Conservation (phyloP, 257 asterid species). For the Vinca minor region DNA sequence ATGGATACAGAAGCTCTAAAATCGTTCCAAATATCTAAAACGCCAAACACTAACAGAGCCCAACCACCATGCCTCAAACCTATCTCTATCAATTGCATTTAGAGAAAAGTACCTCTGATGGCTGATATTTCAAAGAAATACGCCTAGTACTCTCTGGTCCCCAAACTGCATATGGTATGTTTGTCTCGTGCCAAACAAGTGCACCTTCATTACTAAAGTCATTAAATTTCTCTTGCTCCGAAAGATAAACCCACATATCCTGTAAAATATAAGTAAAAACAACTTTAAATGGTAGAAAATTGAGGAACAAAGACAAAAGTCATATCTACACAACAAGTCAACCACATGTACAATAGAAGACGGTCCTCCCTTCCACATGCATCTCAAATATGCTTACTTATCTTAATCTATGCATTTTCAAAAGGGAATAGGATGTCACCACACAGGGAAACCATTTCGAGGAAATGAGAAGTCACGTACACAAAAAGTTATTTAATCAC, state of each 20-base stretch:
- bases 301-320: not conserved
- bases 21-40: not conserved
- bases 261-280: slow-evolving; percentile 20
- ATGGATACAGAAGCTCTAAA: not conserved
- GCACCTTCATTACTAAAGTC: slow-evolving; percentile 79
- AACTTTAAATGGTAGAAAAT: not conserved
- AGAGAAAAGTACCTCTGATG: slow-evolving; percentile 56
- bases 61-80: not conserved
- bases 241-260: slow-evolving; percentile 96
- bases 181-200: slow-evolving; percentile 90
- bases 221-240: slow-evolving; percentile 58
- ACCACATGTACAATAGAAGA: not conserved
- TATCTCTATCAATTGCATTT: not conserved
- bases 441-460: not conserved
- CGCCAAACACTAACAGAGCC: not conserved
- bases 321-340: not conserved
- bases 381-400: not conserved
- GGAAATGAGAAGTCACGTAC: not conserved
- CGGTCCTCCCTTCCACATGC: not conserved
- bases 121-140: slow-evolving; percentile 62
- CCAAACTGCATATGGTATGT: slow-evolving; percentile 95
- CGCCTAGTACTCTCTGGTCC: slow-evolving; percentile 64
- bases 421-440: not conserved
- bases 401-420: not conserved
- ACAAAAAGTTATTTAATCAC: not conserved